A percentile compares a stretch with the other conserved stretches of the same genome.
These are phyloP conservation scores for Clitopilus hobsonii DNA, from an alignment of 768 basidiomycete species.

Conservation along the genomic window DNA sequence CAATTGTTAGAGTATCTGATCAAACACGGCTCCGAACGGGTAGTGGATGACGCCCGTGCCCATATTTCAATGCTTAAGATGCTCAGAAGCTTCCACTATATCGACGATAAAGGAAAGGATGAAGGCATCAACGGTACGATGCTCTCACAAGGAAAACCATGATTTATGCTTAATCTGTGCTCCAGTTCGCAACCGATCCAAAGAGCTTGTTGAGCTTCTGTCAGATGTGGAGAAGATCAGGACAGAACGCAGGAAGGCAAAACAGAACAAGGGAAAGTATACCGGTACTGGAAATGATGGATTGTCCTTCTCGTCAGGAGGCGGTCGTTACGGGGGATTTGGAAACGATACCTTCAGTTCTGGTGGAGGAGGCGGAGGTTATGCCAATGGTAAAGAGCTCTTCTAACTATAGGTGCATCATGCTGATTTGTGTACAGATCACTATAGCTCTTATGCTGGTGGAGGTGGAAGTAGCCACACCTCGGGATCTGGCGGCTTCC, in stretches of 20 bases:
- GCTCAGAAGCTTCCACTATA: slow-evolving; percentile 96
- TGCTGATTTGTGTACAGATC: background rate
- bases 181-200: slow-evolving; percentile 89
- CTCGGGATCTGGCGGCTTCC: slow-evolving; percentile 44
- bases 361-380: slow-evolving; percentile 25
- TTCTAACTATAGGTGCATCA: slow-evolving; percentile 1
- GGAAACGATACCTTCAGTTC: slow-evolving; percentile 25
- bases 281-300: slow-evolving; percentile 82
- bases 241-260: slow-evolving; percentile 86
- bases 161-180: background rate
- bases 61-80: slow-evolving; percentile 96
- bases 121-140: slow-evolving; percentile 88
- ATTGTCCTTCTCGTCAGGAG: slow-evolving; percentile 51
- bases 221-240: slow-evolving; percentile 90
- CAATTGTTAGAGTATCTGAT: slow-evolving; percentile 94
- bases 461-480: slow-evolving; percentile 25
- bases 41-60: slow-evolving; percentile 94
- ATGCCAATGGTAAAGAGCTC: slow-evolving; percentile 11
- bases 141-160: background rate
- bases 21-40: slow-evolving; percentile 96
- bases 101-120: slow-evolving; percentile 98
- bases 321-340: slow-evolving; percentile 49
- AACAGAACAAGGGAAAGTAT: slow-evolving; percentile 87
- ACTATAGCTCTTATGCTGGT: background rate
- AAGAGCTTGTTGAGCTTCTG: slow-evolving; percentile 89